These are phyloP conservation scores for Penicillium glabrum DNA, from an alignment of 2,329 filamentous ascomycete genomes.

Conservation along the genomic window DNA sequence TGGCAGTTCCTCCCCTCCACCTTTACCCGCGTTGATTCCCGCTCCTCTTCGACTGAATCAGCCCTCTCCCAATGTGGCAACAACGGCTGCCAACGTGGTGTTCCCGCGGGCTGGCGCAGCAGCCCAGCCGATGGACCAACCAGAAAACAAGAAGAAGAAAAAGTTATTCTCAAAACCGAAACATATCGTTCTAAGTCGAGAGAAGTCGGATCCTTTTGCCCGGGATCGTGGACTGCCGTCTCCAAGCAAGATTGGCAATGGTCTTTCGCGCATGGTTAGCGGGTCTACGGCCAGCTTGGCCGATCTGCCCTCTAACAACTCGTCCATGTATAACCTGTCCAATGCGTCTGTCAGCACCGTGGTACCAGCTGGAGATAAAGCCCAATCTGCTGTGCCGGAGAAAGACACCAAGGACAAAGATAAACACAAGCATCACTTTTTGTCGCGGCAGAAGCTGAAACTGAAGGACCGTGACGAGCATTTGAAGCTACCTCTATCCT, in stretches of 20 bases:
- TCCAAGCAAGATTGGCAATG: slow-evolving; percentile 57
- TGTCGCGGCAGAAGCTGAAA: slow-evolving; percentile 66
- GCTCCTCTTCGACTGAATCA: slow-evolving; percentile 25
- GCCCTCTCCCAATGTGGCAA: slow-evolving; percentile 50
- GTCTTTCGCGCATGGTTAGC: slow-evolving; percentile 57
- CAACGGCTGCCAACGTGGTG: slow-evolving; percentile 62
- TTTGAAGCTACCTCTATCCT: slow-evolving; percentile 59
- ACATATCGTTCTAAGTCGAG: slow-evolving; percentile 61
- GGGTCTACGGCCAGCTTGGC: slow-evolving; percentile 61
- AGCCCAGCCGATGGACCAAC: slow-evolving; percentile 43
- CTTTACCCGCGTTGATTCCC: slow-evolving; percentile 29
- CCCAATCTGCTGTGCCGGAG: slow-evolving; percentile 37
- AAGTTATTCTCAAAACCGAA: slow-evolving; percentile 69
- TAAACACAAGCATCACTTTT: slow-evolving; percentile 61
- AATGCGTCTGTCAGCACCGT: slow-evolving; percentile 64
- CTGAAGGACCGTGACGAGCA: slow-evolving; percentile 63
- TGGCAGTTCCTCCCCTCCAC: slow-evolving; percentile 32
- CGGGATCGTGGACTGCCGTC: slow-evolving; percentile 58
- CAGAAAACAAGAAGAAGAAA: slow-evolving; percentile 63
- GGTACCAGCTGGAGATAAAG: slow-evolving; percentile 47
- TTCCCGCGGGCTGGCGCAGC: slow-evolving; percentile 54
- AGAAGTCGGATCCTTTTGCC: slow-evolving; percentile 47
- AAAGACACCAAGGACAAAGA: slow-evolving; percentile 47
- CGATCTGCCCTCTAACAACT: slow-evolving; percentile 54
- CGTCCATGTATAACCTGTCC: slow-evolving; percentile 60